Percentiles rank a stretch among this genome's conserved stretches.
Conservation (phyloP, 441 rosid genomes). For the Geranium incanum region DNA sequence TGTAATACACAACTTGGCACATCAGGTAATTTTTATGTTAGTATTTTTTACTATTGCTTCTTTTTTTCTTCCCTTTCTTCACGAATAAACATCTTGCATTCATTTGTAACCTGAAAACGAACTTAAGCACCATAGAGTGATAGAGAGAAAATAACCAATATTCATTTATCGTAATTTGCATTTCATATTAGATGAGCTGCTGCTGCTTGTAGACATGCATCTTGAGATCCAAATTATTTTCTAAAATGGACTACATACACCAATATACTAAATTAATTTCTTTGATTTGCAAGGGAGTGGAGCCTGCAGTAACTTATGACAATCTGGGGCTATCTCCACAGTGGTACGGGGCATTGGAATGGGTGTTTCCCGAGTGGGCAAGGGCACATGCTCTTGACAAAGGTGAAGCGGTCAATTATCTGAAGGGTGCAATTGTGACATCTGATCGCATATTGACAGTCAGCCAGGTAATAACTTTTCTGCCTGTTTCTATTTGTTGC, state of each 20-base stretch:
- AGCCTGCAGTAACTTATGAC: slow-evolving; percentile 62
- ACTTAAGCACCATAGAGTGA: neutral
- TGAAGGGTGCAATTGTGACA: slow-evolving; percentile 93
- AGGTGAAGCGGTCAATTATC: slow-evolving; percentile 87
- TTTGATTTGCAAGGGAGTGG: slow-evolving; percentile 66
- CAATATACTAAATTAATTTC: slow-evolving; percentile 10
- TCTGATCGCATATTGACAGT: slow-evolving; percentile 83
- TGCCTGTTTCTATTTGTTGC: slow-evolving; percentile 8
- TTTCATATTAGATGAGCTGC: neutral
- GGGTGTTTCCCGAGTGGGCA: slow-evolving; percentile 98
- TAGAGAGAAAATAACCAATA: neutral
- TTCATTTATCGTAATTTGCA: neutral
- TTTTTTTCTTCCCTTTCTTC: no score
- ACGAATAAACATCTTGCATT: neutral
- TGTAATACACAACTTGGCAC: slow-evolving; percentile 83
- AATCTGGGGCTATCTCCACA: slow-evolving; percentile 72
- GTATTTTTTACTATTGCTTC: no score
- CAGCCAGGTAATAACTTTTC: slow-evolving; percentile 58
- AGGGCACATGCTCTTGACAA: slow-evolving; percentile 98
- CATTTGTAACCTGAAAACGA: neutral
- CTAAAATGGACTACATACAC: neutral
- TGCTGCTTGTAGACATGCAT: neutral
- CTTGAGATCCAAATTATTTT: neutral
- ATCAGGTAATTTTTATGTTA: slow-evolving; percentile 51
- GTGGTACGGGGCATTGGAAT: slow-evolving; percentile 87